These are phyloP conservation scores for grape (Vitis vinifera) DNA, from an alignment of 164 flowering plant genomes.

Conservation along the genomic window DNA sequence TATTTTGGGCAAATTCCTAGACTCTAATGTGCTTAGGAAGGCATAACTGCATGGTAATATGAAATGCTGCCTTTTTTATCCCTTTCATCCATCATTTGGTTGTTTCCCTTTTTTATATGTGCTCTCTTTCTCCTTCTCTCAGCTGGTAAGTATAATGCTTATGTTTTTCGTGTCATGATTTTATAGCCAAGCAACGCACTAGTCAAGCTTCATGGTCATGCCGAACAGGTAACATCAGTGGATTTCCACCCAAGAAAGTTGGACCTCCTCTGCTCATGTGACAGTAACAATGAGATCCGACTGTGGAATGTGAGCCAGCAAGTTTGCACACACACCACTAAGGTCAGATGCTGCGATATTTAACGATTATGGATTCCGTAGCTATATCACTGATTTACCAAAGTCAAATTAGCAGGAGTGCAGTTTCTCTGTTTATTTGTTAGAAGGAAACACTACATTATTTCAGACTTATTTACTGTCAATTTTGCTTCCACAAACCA, in stretches of 20 bases:
- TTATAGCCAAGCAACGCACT: slow-evolving; percentile 16
- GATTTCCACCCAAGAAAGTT: slow-evolving; percentile 29
- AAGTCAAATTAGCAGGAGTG: no score
- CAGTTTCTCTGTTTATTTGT: background rate
- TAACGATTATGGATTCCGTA: background rate
- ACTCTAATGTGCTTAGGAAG: no score
- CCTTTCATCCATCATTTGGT: background rate
- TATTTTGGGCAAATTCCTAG: no score
- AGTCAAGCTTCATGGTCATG: slow-evolving; percentile 20
- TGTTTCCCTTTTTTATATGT: background rate
- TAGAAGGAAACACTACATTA: background rate
- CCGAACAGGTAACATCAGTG: slow-evolving; percentile 22
- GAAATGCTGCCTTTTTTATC: no score
- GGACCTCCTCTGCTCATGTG: slow-evolving; percentile 26
- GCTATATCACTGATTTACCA: background rate
- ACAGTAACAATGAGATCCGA: slow-evolving; percentile 21
- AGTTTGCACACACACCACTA: slow-evolving; percentile 15
- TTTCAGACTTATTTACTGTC: no score
- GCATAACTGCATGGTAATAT: no score
- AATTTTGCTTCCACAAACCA: no score
- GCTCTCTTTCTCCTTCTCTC: background rate
- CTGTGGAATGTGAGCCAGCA: slow-evolving; percentile 21
- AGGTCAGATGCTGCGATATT: slow-evolving; percentile 12
- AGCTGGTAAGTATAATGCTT: background rate
- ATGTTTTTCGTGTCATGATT: background rate